Base-by-base conservation (phyloP, 805 yeast genomes). In the Hemisphaericaspora nanyangensis region DNA sequence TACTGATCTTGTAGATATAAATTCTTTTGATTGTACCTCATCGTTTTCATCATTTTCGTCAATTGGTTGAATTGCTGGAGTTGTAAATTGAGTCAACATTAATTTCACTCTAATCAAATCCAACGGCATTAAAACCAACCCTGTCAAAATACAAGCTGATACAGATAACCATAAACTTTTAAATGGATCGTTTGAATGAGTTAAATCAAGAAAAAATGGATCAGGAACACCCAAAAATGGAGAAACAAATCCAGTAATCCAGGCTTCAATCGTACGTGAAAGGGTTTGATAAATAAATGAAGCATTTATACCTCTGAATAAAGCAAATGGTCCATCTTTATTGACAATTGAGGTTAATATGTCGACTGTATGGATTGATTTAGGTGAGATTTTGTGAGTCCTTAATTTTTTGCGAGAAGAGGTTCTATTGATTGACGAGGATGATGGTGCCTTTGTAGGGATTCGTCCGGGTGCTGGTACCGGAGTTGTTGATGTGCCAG, bases 241-340 rank as follows among this genome's bases (percentile, higher is more conserved):
- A 4, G 96, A 81, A 6, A 89, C 56, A 46, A 90, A 77, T 3
- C 96, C 96, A 0, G 95, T 84, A 34, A 89, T 70, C 97, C 98
- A 90, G 1, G 96, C 87, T 54, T 86, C 91, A 33, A 89, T 64
- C 0, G 95, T 84, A 35, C 80, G 77, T 2, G 82, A 77, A 15
- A 88, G 66, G 0, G 95, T 84, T 38, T 76, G 82, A 55, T 84
- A 74, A 15, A 93, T 70, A 52, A 89, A 91, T 0, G 95, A 74
- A 2, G 95, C 83, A 55, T 85, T 83, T 29, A 80, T 74, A 8
- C 89, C 87, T 52, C 86, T 72, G 69, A 86, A 80, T 7, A 82
- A 59, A 3, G 89, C 88, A 49, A 77, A 67, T 15, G 80, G 81
- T 18, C 84, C 95, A 54, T 73, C 95, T 61, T 72, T 80, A 17